A percentile compares a stretch with the other conserved stretches of the same genome.
Evolutionary conservation across 768 basidiomycete species (phyloP).

Genomic region (Exsudoporus frostii): DNA sequence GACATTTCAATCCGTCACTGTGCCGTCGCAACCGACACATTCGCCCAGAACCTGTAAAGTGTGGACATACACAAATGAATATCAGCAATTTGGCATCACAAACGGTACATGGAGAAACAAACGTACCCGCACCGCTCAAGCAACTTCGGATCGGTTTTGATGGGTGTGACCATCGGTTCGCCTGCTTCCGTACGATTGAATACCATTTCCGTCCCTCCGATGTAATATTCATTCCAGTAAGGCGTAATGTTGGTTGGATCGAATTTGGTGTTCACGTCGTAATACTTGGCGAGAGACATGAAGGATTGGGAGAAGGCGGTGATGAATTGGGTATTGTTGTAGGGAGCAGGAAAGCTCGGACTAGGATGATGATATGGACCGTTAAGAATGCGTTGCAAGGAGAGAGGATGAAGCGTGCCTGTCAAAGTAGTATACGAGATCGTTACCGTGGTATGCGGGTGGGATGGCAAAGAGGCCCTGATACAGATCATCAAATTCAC

Average conservation of each 20-base stretch:
- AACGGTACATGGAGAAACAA: neutral
- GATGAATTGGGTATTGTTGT: constrained; percentile 30
- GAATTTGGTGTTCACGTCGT: constrained; percentile 24
- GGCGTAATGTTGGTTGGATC: constrained; percentile 19
- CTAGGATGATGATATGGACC: neutral
- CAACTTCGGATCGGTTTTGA: neutral
- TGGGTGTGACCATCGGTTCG: neutral
- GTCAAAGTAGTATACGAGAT: constrained; percentile 41
- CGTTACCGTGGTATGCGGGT: constrained; percentile 30
- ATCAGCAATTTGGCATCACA: neutral
- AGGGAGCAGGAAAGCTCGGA: constrained; percentile 2
- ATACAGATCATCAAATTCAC: neutral
- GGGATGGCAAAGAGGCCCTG: constrained; percentile 33
- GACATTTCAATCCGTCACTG: constrained; percentile 3
- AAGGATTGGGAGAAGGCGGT: constrained; percentile 28
- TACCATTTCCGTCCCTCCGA: constrained; percentile 11
- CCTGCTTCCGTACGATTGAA: constrained; percentile 14
- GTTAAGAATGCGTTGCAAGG: neutral
- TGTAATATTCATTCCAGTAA: constrained; percentile 3
- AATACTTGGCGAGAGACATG: constrained; percentile 18
- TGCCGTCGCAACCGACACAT: constrained; percentile 1
- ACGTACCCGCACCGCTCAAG: constrained; percentile 15
- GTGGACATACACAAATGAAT: neutral
- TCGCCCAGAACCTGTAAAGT: constrained; percentile 14
- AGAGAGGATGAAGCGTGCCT: constrained; percentile 1